A percentile compares a stretch with the other conserved stretches of the same genome.
These are phyloP conservation scores for Tulasnella sp. DNA, from an alignment of 768 basidiomycete genomes.

Conservation along the genomic window DNA sequence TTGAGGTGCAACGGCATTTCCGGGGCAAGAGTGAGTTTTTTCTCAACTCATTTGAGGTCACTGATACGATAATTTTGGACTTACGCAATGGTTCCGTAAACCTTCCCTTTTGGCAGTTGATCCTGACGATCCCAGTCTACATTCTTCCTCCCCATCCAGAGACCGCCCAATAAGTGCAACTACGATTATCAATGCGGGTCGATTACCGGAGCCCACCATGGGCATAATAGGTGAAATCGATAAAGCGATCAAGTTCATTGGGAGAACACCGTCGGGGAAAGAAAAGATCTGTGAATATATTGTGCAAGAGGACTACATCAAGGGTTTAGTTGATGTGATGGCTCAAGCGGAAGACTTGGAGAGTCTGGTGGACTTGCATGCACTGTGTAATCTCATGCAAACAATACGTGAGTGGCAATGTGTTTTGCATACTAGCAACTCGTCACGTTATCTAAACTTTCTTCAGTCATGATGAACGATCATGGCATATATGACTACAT, in stretches of 20 bases:
- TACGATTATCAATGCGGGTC: conserved; percentile 54
- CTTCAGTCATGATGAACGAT: conserved; percentile 87
- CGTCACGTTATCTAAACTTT: neutral
- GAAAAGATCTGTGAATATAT: conserved; percentile 87
- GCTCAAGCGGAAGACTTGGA: conserved; percentile 87
- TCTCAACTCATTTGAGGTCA: neutral
- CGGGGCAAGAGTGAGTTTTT: conserved; percentile 13
- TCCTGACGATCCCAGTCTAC: conserved; percentile 9
- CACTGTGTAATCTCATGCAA: conserved; percentile 84
- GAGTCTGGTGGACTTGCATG: conserved; percentile 78
- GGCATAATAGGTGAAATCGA: conserved; percentile 74
- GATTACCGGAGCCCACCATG: conserved; percentile 61
- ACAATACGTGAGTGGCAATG: conserved; percentile 63
- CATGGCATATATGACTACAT: conserved; percentile 90
- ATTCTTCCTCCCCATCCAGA: conserved; percentile 30
- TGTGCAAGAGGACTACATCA: conserved; percentile 80
- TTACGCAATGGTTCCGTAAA: too few species aligned
- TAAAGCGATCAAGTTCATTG: conserved; percentile 56
- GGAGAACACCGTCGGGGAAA: conserved; percentile 57
- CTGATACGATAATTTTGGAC: neutral
- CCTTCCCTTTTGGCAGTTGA: neutral
- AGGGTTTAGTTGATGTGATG: conserved; percentile 70
- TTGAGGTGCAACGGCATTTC: conserved; percentile 78
- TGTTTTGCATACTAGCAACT: neutral
- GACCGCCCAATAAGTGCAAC: conserved; percentile 41